These are phyloP conservation scores for Beta macrorhiza DNA, from an alignment of 179 eudicot species.

Conservation along the genomic window DNA sequence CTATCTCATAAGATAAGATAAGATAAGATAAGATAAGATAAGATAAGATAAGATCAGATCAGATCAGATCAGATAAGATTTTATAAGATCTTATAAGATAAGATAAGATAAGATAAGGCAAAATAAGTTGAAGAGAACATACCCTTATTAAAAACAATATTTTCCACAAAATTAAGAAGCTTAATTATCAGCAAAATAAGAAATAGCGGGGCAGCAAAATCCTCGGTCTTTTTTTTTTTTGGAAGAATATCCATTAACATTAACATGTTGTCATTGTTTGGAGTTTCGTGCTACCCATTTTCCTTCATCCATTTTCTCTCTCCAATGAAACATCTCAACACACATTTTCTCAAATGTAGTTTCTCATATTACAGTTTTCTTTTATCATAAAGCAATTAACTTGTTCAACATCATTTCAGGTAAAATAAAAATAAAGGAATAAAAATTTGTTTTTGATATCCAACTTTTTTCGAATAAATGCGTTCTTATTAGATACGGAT, in stretches of 20 bases:
- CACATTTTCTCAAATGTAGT: background rate
- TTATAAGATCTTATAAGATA: too few relatives aligned
- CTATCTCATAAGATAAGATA: too few relatives aligned
- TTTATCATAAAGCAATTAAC: background rate
- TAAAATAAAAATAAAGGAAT: background rate
- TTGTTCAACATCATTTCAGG: constrained; percentile 13
- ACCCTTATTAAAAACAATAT: too few relatives aligned
- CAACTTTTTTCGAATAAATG: too few relatives aligned
- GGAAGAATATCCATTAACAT: background rate
- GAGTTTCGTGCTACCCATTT: background rate
- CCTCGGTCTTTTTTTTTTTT: background rate
- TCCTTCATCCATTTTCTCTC: constrained; percentile 4
- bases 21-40: too few relatives aligned
- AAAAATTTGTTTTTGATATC: too few relatives aligned
- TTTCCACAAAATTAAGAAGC: background rate
- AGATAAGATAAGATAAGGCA: too few relatives aligned
- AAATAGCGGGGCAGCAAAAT: constrained; percentile 20
- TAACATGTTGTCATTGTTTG: constrained; percentile 4
- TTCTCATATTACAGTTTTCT: background rate
- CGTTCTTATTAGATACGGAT: too few relatives aligned
- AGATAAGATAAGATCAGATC: too few relatives aligned
- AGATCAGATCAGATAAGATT: too few relatives aligned
- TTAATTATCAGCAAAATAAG: background rate
- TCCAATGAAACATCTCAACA: background rate
- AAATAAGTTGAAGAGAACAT: too few relatives aligned